Conservation (phyloP, 2,329 filamentous ascomycete species). For the Epichloe sibirici region DNA sequence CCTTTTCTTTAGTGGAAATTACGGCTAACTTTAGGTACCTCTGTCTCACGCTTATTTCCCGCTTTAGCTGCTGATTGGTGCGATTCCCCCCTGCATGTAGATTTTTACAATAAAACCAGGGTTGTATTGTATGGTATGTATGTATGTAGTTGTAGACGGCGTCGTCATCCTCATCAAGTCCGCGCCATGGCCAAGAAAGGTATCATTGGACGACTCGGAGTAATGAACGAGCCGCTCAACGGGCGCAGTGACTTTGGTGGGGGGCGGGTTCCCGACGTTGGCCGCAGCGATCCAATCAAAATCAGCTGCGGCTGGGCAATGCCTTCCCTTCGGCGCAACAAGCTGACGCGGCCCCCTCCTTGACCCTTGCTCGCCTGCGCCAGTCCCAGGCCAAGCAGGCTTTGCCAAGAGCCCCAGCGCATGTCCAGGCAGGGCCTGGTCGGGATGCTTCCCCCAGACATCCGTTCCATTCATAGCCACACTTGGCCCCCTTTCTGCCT, state of each 20-base stretch:
- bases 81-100: too few relatives aligned
- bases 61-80: too few relatives aligned
- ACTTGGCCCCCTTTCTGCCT: slow-evolving; percentile 17
- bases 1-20: too few relatives aligned
- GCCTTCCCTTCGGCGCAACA: slow-evolving; percentile 2
- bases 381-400: not conserved
- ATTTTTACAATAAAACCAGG: too few relatives aligned
- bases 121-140: too few relatives aligned
- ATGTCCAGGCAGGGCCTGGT: slow-evolving; percentile 6
- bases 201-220: not conserved
- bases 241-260: not conserved
- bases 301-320: not conserved
- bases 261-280: not conserved
- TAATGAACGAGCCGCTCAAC: not conserved
- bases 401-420: slow-evolving; percentile 5
- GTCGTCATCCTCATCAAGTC: slow-evolving; percentile 7
- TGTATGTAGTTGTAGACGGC: not conserved
- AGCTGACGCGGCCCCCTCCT: slow-evolving; percentile 16
- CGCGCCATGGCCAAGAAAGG: not conserved
- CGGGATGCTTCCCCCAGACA: slow-evolving; percentile 5
- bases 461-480: slow-evolving; percentile 23
- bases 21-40: too few relatives aligned
- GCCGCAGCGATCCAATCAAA: not conserved
- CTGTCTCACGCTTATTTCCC: too few relatives aligned
- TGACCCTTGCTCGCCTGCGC: slow-evolving; percentile 10